phyloP scores from a whole-genome alignment of 257 asterid species.

The Capsicum chinense region DNA sequence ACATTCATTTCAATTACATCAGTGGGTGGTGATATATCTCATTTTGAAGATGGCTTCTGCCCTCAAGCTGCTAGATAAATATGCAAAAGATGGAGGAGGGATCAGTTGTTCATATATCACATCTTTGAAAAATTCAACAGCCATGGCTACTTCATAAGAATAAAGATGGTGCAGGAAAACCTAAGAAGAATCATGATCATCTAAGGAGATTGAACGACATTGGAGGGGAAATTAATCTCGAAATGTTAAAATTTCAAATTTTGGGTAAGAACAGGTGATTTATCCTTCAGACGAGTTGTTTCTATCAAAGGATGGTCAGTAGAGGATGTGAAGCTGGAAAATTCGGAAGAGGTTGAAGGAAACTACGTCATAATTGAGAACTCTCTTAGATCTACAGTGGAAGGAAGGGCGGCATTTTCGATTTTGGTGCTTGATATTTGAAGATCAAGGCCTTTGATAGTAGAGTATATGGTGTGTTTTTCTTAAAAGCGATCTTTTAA shows the following conservation, averaged over 20 bases:
- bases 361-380: neutral
- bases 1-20: conserved; percentile 15
- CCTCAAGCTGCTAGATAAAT: neutral
- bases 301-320: neutral
- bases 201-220: conserved; percentile 11
- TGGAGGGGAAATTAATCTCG: neutral
- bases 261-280: conserved; percentile 18
- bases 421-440: conserved; percentile 19
- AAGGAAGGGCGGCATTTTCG: neutral
- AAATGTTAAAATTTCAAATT: neutral
- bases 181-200: neutral
- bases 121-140: conserved; percentile 19
- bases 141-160: neutral
- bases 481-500: neutral
- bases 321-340: conserved; percentile 14
- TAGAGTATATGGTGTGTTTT: neutral
- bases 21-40: conserved; percentile 6
- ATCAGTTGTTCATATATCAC: neutral
- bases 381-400: conserved; percentile 3
- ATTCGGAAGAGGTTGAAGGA: conserved; percentile 21
- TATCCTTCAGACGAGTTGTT: conserved; percentile 11
- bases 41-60: conserved; percentile 1
- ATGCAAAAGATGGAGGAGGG: conserved; percentile 1
- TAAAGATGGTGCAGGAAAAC: neutral
- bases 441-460: conserved; percentile 21